Base-by-base conservation (phyloP, 2,329 filamentous ascomycete genomes). In the Sphaerulina vaccinii region DNA sequence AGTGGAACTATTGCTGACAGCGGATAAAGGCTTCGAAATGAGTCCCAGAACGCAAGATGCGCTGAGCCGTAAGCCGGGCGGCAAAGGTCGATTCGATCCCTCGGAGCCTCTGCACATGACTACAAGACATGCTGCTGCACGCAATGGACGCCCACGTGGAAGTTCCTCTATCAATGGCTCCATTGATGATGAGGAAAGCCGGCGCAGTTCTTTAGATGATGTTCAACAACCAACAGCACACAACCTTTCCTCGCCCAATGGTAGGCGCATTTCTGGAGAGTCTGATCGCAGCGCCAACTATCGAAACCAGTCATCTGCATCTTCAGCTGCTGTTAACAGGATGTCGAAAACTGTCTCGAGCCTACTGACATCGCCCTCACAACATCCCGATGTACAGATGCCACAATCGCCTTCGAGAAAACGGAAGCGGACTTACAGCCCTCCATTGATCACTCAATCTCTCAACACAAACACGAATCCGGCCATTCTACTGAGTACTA, bases 61-160 rank as follows among this genome's bases (percentile, higher is more conserved):
- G 21, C 19, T 48, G 22, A 33, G 35, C 10, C 44, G 44, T 15
- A 48, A 39, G 27, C 19, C 44, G 35, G 64, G 8, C 4, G 24
- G 24, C 24, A 29, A 29, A 29, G 24, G 64, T 40, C 63, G 72
- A 60, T 72, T 75, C 57, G 70, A 72, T 65, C 73, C 74, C 57
- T 73, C 73, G 54, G 69, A 71, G 65, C 72, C 73, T 47, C 67
- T 75, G 62, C 73, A 75, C 65, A 78, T 78, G 75, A 76, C 71
- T 51, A 77, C 74, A 44, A 70, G 75, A 33, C 58, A 61, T 39
- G 59, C 58, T 39, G 59, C 58, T 32, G 62, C 57, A 36, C 48
- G 47, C 21, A 55, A 47, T 21, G 53, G 48, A 13, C 40, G 40
- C 24, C 37, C 51, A 13, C 53, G 60, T 29, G 56, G 49, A 13